Evolutionary conservation across 169 alveolate genomes (phyloP), one percentile per base, ranked within the genome.

Genomic region (Neospora caninum): DNA sequence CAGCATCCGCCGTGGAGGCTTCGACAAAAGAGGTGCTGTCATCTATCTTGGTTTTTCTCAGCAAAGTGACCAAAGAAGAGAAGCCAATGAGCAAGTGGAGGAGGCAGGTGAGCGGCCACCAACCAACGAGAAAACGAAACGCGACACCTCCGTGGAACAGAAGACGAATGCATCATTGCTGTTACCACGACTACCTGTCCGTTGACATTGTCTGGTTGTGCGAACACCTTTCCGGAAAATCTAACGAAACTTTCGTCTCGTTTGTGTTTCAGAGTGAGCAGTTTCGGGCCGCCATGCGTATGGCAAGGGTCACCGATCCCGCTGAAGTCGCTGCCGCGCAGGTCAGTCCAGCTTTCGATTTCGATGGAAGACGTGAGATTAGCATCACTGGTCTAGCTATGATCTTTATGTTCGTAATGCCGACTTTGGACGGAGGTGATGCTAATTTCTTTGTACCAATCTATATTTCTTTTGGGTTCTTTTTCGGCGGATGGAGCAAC

Each of bases 271-370:
- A 93, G 95, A 93, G 95, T 42, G 95, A 91, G 70, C 95, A 93
- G 82, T 93, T 93, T 43, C 93, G 95, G 54, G 95, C 95, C 41
- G 95, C 95, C 53, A 93, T 93, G 95, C 64, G 95, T 42, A 93
- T 93, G 95, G 93, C 95, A 45, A 67, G 95, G 29, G 88, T 88
- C 36, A 73, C 89, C 9, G 95, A 93, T 34, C 95, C 95, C n/a
- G 89, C 88, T 42, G 93, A 67, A 42, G 43, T 93, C 10, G 95
- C 95, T 9, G 95, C 86, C 39, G 95, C 95, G 27, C 92, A 93
- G 93, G 95, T 84, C n/a, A 82, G 92, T 36, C 13, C 16, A 6
- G 10, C 41, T 69, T 31, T 34, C 25, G n/a, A 69, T 20, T 10
- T 69, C n/a, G 82, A 27, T 6, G 82, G 41, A 69, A 6, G 82